Evolutionary conservation across 2,329 filamentous ascomycete genomes (phyloP).

Genomic region (Microdochium bolleyi): DNA sequence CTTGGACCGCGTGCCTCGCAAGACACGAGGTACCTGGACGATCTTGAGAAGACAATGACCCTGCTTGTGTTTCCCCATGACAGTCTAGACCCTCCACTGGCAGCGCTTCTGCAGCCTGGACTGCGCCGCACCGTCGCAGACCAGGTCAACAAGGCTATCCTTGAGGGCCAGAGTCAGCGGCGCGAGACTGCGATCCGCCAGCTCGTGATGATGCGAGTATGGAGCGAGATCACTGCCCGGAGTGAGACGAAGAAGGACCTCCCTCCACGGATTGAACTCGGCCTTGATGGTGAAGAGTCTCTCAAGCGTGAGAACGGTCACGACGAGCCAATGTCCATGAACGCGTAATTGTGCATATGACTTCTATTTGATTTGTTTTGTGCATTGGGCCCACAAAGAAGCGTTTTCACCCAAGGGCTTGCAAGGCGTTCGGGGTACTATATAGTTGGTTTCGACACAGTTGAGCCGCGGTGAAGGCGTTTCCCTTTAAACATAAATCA

Average conservation of each 20-base stretch:
- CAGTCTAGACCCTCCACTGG: constrained; percentile 66
- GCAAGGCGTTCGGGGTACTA: background rate
- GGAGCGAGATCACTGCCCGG: constrained; percentile 65
- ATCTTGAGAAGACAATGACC: constrained; percentile 88
- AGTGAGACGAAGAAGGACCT: constrained; percentile 29
- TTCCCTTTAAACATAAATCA: background rate
- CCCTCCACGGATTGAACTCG: constrained; percentile 30
- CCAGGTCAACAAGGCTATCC: constrained; percentile 81
- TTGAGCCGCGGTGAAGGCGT: too few relatives aligned
- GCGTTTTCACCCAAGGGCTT: constrained; percentile 3
- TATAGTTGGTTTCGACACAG: background rate
- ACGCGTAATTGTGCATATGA: background rate
- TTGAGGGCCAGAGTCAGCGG: constrained; percentile 62
- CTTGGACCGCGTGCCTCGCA: constrained; percentile 81
- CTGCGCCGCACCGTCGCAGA: constrained; percentile 79
- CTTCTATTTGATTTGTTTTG: background rate
- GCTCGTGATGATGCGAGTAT: constrained; percentile 73
- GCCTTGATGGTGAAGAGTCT: constrained; percentile 20
- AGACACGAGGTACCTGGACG: constrained; percentile 72
- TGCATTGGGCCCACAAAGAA: background rate
- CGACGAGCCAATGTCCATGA: constrained; percentile 41
- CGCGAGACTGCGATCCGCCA: constrained; percentile 76
- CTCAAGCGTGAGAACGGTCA: constrained; percentile 29
- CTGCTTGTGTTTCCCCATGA: constrained; percentile 83
- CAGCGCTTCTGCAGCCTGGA: constrained; percentile 68